Conservation (phyloP, 345 rosid genomes). For the Alliaria petiolata region DNA sequence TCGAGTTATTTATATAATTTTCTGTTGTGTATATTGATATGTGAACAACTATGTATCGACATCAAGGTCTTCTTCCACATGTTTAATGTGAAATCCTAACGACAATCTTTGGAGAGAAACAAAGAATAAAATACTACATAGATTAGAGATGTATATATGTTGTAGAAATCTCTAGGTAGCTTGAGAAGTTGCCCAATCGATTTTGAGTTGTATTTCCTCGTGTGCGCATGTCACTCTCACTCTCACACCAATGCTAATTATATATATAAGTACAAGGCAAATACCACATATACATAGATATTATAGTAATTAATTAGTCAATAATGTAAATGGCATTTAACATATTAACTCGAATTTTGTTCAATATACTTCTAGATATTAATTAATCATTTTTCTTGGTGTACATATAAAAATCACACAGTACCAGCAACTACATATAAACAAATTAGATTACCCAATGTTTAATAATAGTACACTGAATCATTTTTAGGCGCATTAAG, state of each 20-base stretch:
- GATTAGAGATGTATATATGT: no score
- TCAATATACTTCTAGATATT: neutral
- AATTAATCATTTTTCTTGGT: neutral
- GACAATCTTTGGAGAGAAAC: neutral
- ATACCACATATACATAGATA: neutral
- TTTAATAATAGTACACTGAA: no score
- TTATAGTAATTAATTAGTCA: neutral
- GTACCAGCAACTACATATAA: constrained; percentile 2
- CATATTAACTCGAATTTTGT: neutral
- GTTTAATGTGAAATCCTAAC: constrained; percentile 14
- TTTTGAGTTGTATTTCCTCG: constrained; percentile 16
- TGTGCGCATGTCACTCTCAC: constrained; percentile 13
- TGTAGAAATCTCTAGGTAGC: constrained; percentile 8
- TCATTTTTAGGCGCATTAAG: no score
- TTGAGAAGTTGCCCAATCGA: constrained; percentile 13
- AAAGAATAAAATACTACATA: neutral
- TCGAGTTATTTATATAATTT: constrained; percentile 7
- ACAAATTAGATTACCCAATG: neutral
- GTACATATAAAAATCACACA: constrained; percentile 5
- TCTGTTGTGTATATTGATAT: neutral
- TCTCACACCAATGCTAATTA: neutral
- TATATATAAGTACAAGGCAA: no score
- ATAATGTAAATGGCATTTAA: neutral
- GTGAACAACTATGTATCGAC: constrained; percentile 3
- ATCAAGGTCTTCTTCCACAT: constrained; percentile 25